phyloP scores from a whole-genome alignment of 2,329 filamentous ascomycete species.

The Tolypocladium ovalisporum region DNA sequence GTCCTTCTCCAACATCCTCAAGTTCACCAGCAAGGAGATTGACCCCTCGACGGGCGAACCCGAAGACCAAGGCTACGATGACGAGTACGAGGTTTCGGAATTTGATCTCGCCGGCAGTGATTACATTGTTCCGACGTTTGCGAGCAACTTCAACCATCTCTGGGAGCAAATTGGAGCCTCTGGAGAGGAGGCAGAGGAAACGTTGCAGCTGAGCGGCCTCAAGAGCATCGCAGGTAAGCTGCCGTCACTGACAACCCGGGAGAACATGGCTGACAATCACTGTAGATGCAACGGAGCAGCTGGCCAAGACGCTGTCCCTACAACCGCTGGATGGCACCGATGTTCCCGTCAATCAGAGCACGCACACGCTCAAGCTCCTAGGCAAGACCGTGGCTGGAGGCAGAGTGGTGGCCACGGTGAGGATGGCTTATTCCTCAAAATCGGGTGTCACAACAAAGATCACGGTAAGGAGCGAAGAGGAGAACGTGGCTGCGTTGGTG shows the following conservation, averaged over 20 bases:
- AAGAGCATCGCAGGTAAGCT: constrained; percentile 87
- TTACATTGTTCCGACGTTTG: constrained; percentile 88
- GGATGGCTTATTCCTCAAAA: constrained; percentile 92
- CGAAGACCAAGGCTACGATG: constrained; percentile 86
- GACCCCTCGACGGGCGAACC: constrained; percentile 89
- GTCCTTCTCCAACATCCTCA: constrained; percentile 84
- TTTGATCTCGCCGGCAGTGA: constrained; percentile 85
- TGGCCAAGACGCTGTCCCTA: constrained; percentile 75
- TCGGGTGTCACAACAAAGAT: constrained; percentile 95
- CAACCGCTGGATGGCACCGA: constrained; percentile 93
- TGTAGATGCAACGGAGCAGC: constrained; percentile 81
- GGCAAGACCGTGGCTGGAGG: constrained; percentile 91
- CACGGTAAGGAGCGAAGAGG: constrained; percentile 82
- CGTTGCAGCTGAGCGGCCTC: constrained; percentile 72
- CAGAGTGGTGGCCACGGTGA: constrained; percentile 73
- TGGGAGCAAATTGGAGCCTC: constrained; percentile 90
- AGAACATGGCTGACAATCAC: constrained; percentile 10
- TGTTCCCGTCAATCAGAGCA: constrained; percentile 75
- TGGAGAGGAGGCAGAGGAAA: constrained; percentile 85
- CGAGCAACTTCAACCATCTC: constrained; percentile 87
- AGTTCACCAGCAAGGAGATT: constrained; percentile 97
- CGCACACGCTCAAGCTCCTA: constrained; percentile 89
- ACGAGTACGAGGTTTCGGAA: constrained; percentile 95
- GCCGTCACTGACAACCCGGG: not conserved
- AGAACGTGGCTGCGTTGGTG: constrained; percentile 75